Evolutionary conservation across 2,329 filamentous ascomycete genomes (phyloP), one percentile per base, ranked within the genome.

Genomic region (Alternaria alternata): DNA sequence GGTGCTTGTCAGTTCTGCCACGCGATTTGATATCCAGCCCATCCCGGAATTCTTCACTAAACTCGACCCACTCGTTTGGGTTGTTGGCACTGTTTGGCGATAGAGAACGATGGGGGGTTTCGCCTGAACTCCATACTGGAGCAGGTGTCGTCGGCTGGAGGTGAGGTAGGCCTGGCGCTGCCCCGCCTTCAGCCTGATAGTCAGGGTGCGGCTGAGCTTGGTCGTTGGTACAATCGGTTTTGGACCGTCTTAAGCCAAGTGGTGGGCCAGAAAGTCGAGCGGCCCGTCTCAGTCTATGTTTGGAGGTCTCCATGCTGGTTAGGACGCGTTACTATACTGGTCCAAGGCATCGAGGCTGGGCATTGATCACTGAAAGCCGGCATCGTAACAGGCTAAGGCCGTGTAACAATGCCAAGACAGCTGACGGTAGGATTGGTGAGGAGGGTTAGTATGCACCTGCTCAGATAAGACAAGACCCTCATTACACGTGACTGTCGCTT

Each of bases 401-500:
- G 39, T 43, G 38, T 24, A 53, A 36, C 12, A 26, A 3, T 1
- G 39, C 28, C 51, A 52, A 42, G 34, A 52, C 7, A 41, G 24
- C 26, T 41, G 49, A 14, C 18, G 16, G 1, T 26, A 2, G 20
- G 39, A 53, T 44, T 53, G 51, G 26, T 7, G 39, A 44, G 34
- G 18, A 14, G 11, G 16, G 5, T 41, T 22, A 20, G 41, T 36
- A 28, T 32, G 26, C 28, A 24, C 26, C 8, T 32, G 32, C 16
- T 11, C 34, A 42, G 36, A 42, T 34, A 22, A 24, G 6, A 22
- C 39, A 16, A 14, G 51, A 43, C 57, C 57, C 53, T 28, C 49
- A 26, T 5, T 4, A 16, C 57, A 59, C 57, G 57, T 54, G 42
- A 51, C 5, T 22, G 32, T 55, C 49, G 59, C 51, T 42, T 61